Percentiles rank a stretch among this genome's conserved stretches.
phyloP scores from a whole-genome alignment of 331 rosid species.

The Rhamnella rubrinervis region DNA sequence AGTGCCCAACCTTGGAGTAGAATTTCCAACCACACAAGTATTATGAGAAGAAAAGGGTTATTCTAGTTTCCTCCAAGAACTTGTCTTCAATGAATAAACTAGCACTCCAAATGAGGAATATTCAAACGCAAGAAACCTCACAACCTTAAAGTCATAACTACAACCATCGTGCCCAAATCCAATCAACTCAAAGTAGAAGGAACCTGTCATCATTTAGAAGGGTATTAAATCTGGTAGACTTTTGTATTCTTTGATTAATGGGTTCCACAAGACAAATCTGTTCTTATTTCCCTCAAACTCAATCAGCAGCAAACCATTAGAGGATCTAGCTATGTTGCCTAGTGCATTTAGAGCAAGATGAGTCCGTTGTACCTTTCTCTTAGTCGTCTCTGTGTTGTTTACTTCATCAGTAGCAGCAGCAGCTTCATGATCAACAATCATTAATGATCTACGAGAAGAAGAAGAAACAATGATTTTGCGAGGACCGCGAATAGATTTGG shows the following conservation, averaged over 20 bases:
- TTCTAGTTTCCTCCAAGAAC: not conserved
- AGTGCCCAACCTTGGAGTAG: not conserved
- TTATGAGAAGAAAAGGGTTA: not conserved
- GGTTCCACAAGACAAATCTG: not conserved
- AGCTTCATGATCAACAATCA: not conserved
- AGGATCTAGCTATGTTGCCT: not conserved
- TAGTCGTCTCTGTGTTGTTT: too few relatives aligned
- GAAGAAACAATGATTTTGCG: not conserved
- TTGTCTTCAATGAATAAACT: not conserved
- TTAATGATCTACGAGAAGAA: not conserved
- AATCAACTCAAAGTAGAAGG: not conserved
- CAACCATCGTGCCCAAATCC: not conserved
- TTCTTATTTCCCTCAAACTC: not conserved
- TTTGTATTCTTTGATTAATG: not conserved
- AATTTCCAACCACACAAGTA: not conserved
- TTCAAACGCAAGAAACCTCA: not conserved
- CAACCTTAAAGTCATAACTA: not conserved
- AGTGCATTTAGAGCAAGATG: not conserved
- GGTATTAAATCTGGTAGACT: not conserved
- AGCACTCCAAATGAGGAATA: not conserved
- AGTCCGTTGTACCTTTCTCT: not conserved
- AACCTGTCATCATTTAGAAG: not conserved
- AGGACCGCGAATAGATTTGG: not conserved
- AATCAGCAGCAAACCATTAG: not conserved
- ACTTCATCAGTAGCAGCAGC: not conserved